These are phyloP conservation scores for Phytopythium kandeliae DNA, from an alignment of 352 stramenopile genomes.

Conservation along the genomic window DNA sequence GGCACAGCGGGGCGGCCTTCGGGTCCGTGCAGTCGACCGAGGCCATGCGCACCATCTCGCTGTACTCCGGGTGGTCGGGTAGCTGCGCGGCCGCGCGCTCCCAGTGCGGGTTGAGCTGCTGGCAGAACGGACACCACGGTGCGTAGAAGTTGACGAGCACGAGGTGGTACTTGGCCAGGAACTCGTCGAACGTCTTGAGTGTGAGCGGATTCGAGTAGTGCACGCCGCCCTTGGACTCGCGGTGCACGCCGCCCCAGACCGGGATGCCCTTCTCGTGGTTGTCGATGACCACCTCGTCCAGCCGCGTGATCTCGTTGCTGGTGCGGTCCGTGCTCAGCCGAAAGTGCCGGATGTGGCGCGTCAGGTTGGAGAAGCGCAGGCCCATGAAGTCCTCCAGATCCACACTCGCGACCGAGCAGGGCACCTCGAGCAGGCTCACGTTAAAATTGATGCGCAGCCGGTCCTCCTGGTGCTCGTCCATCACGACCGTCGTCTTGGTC, in stretches of 20 bases:
- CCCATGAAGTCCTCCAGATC: slow-evolving; percentile 82
- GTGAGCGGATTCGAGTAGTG: slow-evolving; percentile 75
- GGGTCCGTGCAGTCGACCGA: slow-evolving; percentile 76
- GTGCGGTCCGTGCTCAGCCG: slow-evolving; percentile 33
- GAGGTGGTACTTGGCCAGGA: slow-evolving; percentile 81
- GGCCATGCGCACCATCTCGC: slow-evolving; percentile 70
- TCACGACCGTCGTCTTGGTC: slow-evolving; percentile 49
- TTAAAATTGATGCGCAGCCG: slow-evolving; percentile 85
- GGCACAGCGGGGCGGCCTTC: slow-evolving; percentile 55
- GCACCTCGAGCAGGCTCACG: slow-evolving; percentile 68
- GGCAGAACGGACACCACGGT: slow-evolving; percentile 75
- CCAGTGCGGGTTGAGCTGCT: slow-evolving; percentile 73
- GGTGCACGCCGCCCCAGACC: slow-evolving; percentile 55
- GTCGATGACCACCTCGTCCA: slow-evolving; percentile 73
- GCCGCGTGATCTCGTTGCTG: slow-evolving; percentile 22
- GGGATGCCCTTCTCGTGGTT: slow-evolving; percentile 55
- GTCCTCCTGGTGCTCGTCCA: slow-evolving; percentile 79
- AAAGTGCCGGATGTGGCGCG: slow-evolving; percentile 76
- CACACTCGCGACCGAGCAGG: slow-evolving; percentile 64
- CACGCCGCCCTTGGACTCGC: slow-evolving; percentile 36
- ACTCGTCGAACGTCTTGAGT: slow-evolving; percentile 61
- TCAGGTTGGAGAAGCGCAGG: slow-evolving; percentile 68
- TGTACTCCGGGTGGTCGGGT: slow-evolving; percentile 72
- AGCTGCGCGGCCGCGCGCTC: slow-evolving; percentile 64
- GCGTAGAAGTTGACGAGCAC: slow-evolving; percentile 85